These are phyloP conservation scores for Chrysanthemum makinoi DNA, from an alignment of 129 eudicot species.

Conservation along the genomic window DNA sequence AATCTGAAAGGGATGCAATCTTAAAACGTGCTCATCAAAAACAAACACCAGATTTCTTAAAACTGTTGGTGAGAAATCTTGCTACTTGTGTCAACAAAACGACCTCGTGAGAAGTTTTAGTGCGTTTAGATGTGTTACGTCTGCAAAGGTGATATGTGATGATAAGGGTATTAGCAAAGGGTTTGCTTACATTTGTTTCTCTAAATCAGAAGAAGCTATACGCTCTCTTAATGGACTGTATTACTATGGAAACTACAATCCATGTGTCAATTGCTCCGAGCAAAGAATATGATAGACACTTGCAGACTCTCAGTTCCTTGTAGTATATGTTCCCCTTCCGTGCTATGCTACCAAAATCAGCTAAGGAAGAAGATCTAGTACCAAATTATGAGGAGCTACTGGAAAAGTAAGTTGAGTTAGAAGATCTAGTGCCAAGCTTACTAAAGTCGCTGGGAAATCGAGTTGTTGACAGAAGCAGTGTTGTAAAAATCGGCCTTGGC, in stretches of 20 bases:
- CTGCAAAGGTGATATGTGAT: conserved; percentile 34
- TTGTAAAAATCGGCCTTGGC: no score
- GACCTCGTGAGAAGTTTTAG: conserved; percentile 35
- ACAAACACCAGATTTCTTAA: conserved; percentile 8
- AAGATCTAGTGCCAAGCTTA: no score
- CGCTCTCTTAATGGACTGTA: conserved; percentile 33
- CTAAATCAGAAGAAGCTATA: conserved; percentile 40
- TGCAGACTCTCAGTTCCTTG: conserved; percentile 20
- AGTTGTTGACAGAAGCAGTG: no score
- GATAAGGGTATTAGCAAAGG: conserved; percentile 49
- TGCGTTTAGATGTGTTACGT: conserved; percentile 33
- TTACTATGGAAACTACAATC: conserved; percentile 40
- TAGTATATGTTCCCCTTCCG: not conserved
- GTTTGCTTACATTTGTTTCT: conserved; percentile 34
- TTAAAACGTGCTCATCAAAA: conserved; percentile 18
- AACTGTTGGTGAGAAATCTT: conserved; percentile 36
- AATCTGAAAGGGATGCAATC: conserved; percentile 30
- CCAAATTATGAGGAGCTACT: no score
- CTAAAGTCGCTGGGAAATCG: no score
- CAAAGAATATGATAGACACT: conserved; percentile 9
- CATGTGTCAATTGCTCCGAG: conserved; percentile 33
- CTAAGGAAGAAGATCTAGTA: no score
- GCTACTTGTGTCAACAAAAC: conserved; percentile 27
- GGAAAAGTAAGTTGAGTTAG: no score
- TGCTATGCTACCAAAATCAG: not conserved